Percentiles rank a stretch among this genome's conserved stretches.
Conservation (phyloP, 495 filamentous ascomycete genomes). For the Hyphodiscus hymeniophilus region DNA sequence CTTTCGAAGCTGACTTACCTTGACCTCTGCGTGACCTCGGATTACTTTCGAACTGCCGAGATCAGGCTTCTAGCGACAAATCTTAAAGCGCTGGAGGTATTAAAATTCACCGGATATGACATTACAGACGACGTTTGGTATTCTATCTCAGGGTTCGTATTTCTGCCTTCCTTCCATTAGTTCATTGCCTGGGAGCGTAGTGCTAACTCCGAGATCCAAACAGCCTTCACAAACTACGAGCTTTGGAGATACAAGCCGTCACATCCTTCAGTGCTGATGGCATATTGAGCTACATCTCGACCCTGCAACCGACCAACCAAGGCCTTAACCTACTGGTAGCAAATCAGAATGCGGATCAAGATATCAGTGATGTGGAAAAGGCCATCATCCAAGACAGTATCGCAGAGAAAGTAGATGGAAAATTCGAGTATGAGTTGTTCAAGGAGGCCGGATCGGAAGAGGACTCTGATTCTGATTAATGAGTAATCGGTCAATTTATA, state of each 20-base stretch:
- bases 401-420: constrained; percentile 28
- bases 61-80: constrained; percentile 40
- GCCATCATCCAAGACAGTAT: constrained; percentile 30
- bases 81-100: constrained; percentile 19
- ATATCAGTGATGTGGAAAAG: constrained; percentile 30
- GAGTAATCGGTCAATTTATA: too few species aligned
- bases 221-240: constrained; percentile 32
- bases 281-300: constrained; percentile 37
- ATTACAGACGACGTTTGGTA: constrained; percentile 44
- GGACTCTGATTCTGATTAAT: constrained; percentile 27
- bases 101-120: constrained; percentile 37
- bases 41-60: constrained; percentile 42
- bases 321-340: constrained; percentile 34
- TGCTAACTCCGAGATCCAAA: too few species aligned
- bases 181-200: too few species aligned
- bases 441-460: constrained; percentile 26
- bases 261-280: constrained; percentile 38
- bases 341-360: constrained; percentile 26
- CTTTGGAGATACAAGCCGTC: constrained; percentile 36
- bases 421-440: constrained; percentile 34
- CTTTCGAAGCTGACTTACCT: constrained; percentile 42
- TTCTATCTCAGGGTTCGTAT: constrained; percentile 30
- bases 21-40: constrained; percentile 43
- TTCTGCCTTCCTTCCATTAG: too few species aligned
- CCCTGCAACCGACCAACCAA: constrained; percentile 22